phyloP scores from a whole-genome alignment of 192 early-diverging fungal genomes.

The Gorgonomyces haynaldii region DNA sequence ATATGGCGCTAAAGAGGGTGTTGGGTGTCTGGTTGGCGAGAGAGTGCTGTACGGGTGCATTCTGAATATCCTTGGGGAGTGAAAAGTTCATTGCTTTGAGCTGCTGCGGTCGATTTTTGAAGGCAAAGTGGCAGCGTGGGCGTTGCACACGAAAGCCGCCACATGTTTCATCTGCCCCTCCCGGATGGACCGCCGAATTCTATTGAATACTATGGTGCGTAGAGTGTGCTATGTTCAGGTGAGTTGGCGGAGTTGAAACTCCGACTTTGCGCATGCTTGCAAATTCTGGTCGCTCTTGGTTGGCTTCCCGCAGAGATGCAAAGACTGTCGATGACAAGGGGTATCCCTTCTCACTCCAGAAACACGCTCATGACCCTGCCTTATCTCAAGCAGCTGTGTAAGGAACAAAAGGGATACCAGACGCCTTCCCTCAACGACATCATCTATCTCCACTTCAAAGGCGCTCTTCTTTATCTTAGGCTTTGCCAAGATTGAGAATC shows the following conservation, averaged over 20 bases:
- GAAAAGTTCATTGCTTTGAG: no score
- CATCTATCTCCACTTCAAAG: constrained; percentile 55
- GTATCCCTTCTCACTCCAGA: constrained; percentile 18
- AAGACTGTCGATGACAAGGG: constrained; percentile 26
- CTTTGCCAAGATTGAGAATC: constrained; percentile 46
- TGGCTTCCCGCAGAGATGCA: constrained; percentile 15
- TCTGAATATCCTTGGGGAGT: no score
- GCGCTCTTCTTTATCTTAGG: constrained; percentile 25
- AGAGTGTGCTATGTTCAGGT: no score
- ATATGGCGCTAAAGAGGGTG: constrained; percentile 11
- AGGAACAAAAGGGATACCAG: constrained; percentile 46
- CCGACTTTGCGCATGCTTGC: no score
- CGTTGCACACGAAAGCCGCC: no score
- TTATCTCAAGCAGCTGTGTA: constrained; percentile 46
- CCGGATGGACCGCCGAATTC: no score
- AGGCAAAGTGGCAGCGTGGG: no score
- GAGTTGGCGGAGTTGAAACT: no score
- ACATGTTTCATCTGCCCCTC: no score
- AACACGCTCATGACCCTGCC: constrained; percentile 43
- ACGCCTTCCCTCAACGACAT: constrained; percentile 51
- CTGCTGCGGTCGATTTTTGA: no score
- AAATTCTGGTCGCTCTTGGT: constrained; percentile 9
- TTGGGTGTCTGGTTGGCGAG: constrained; percentile 34
- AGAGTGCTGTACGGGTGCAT: no score
- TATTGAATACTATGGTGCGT: no score